phyloP scores from a whole-genome alignment of 257 asterid species.

The Phtheirospermum japonicum region DNA sequence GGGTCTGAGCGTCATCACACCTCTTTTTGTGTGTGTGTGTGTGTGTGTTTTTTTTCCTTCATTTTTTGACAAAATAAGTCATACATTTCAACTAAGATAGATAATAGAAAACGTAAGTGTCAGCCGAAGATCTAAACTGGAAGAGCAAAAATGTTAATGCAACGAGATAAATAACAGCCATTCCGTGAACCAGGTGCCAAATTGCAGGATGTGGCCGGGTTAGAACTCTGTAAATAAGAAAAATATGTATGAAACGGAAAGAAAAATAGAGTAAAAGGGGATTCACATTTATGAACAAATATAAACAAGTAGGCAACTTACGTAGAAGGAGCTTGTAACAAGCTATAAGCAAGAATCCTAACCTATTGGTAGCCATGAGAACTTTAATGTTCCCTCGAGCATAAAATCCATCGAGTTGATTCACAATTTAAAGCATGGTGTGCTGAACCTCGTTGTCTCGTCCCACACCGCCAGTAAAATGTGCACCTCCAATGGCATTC shows the following conservation, averaged over 20 bases:
- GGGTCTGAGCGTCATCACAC: too few relatives aligned
- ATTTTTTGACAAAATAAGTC: slow-evolving; percentile 10
- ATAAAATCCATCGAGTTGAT: too few relatives aligned
- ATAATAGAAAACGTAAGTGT: background rate
- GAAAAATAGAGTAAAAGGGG: too few relatives aligned
- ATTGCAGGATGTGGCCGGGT: slow-evolving; percentile 97
- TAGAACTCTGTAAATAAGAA: slow-evolving; percentile 67
- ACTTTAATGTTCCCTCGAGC: too few relatives aligned
- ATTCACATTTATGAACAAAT: background rate
- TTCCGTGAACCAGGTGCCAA: slow-evolving; percentile 97
- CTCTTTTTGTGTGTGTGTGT: too few relatives aligned
- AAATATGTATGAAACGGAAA: too few relatives aligned
- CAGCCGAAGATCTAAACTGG: slow-evolving; percentile 61
- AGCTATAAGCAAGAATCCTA: slow-evolving; percentile 92
- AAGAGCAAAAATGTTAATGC: slow-evolving; percentile 92
- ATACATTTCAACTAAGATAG: slow-evolving; percentile 9
- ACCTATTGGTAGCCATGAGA: too few relatives aligned
- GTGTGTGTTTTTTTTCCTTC: background rate
- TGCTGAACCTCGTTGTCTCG: too few relatives aligned
- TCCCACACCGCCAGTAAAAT: too few relatives aligned
- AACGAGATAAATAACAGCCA: slow-evolving; percentile 90
- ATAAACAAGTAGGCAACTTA: slow-evolving; percentile 37
- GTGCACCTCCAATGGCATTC: too few relatives aligned
- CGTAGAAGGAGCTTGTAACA: slow-evolving; percentile 99
- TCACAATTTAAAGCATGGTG: too few relatives aligned